A percentile compares a stretch with the other conserved stretches of the same genome.
These are phyloP conservation scores for Citrus reticulata DNA, from an alignment of 345 rosid genomes.

Conservation along the genomic window DNA sequence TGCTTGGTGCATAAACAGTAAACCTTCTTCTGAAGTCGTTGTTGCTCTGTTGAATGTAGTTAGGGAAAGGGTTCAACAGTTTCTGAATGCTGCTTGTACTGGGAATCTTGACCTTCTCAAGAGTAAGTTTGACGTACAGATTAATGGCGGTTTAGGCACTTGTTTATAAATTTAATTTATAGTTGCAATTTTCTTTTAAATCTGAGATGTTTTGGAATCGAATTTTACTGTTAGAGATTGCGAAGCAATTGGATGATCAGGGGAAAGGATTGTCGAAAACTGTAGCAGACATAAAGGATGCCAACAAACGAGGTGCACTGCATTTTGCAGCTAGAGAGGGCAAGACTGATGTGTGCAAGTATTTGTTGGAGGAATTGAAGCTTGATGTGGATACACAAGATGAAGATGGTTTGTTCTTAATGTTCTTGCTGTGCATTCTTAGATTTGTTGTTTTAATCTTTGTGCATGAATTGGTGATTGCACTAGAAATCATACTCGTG, in stretches of 20 bases:
- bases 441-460: neutral
- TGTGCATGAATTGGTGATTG: neutral
- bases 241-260: constrained; percentile 65
- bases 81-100: constrained; percentile 61
- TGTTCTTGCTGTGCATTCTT: neutral
- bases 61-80: constrained; percentile 68
- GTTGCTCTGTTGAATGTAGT: constrained; percentile 32
- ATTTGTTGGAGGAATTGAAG: constrained; percentile 77
- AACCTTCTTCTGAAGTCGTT: neutral
- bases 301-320: constrained; percentile 84
- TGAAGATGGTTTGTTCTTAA: constrained; percentile 61
- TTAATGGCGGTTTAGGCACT: neutral
- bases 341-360: constrained; percentile 70
- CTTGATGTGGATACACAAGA: constrained; percentile 63
- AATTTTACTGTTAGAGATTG: constrained; percentile 43
- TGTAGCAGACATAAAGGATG: constrained; percentile 80
- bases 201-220: neutral
- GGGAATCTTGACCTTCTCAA: constrained; percentile 88
- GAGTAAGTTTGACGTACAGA: constrained; percentile 41
- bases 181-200: neutral
- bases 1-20: neutral
- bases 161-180: neutral
- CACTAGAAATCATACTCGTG: neutral
- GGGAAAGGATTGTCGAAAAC: constrained; percentile 64
- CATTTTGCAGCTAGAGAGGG: constrained; percentile 97